phyloP scores from a whole-genome alignment of 2,329 filamentous ascomycete species.

The Phaeosphaeriaceae sp. region DNA sequence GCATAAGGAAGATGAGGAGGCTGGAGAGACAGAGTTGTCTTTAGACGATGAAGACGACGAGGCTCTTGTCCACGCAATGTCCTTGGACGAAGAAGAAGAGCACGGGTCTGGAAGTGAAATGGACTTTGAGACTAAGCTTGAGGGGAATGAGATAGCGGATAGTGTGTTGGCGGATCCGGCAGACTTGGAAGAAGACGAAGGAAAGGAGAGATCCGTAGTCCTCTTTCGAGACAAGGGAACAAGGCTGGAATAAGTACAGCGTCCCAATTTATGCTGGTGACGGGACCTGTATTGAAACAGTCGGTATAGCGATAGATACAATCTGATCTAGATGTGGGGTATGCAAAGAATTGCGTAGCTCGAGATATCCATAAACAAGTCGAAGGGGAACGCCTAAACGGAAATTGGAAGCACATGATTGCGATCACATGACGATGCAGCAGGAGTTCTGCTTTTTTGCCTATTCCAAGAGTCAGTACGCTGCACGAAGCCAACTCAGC shows the following conservation, averaged over 20 bases:
- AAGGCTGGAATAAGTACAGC: too few relatives aligned
- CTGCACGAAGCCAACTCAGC: not conserved
- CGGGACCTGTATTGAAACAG: not conserved
- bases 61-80: not conserved
- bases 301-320: not conserved
- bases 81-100: not conserved
- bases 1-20: not conserved
- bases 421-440: slow-evolving; percentile 61
- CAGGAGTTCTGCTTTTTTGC: slow-evolving; percentile 69
- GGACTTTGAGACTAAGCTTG: not conserved
- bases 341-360: slow-evolving; percentile 11
- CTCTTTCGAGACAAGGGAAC: too few relatives aligned
- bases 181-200: not conserved
- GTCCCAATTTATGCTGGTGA: too few relatives aligned
- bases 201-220: not conserved
- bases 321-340: slow-evolving; percentile 7
- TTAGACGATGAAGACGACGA: not conserved
- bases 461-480: slow-evolving; percentile 29
- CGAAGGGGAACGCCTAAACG: not conserved
- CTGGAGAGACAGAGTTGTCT: not conserved
- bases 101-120: not conserved
- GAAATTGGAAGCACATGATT: slow-evolving; percentile 50
- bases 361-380: slow-evolving; percentile 4
- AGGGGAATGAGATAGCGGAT: not conserved
- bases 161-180: not conserved